Evolutionary conservation across 208 protist species (phyloP).

Genomic region (Leishmania martiniquensis): DNA sequence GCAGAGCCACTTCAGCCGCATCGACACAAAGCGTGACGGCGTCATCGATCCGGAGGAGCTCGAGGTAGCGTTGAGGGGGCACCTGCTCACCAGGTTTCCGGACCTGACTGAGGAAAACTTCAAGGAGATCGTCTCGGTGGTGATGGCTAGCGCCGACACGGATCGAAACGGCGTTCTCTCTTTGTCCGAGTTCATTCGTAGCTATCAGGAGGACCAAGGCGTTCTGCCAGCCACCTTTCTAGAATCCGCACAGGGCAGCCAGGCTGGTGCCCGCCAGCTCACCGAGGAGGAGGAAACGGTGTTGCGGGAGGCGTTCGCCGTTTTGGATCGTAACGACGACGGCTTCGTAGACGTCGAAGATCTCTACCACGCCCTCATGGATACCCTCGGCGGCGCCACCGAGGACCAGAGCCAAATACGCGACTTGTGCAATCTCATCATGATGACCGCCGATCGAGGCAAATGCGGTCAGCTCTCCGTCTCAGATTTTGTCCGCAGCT

Average conservation of each 20-base stretch:
- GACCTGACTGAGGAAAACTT: constrained; percentile 69
- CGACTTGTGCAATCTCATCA: constrained; percentile 80
- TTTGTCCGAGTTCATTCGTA: constrained; percentile 87
- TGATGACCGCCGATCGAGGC: constrained; percentile 67
- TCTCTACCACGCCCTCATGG: constrained; percentile 72
- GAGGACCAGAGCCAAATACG: constrained; percentile 67
- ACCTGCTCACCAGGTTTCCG: constrained; percentile 57
- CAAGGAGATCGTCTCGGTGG: constrained; percentile 72
- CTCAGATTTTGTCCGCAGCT: constrained; percentile 65
- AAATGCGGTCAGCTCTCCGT: constrained; percentile 52
- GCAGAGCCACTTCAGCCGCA: constrained; percentile 73
- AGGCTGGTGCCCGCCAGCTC: constrained; percentile 38
- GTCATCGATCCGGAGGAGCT: constrained; percentile 78
- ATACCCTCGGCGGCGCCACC: constrained; percentile 38
- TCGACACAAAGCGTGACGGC: constrained; percentile 76
- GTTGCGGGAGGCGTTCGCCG: constrained; percentile 69
- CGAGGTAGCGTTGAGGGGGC: constrained; percentile 48
- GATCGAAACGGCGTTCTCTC: constrained; percentile 72
- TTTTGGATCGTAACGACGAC: constrained; percentile 80
- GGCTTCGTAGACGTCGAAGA: constrained; percentile 68
- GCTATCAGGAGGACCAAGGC: constrained; percentile 87
- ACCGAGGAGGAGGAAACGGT: constrained; percentile 66
- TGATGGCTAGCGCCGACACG: constrained; percentile 75
- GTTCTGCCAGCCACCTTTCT: constrained; percentile 84
- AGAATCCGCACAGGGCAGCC: constrained; percentile 20